phyloP scores from a whole-genome alignment of 2,329 filamentous ascomycete genomes.

The Phaeosphaeriaceae sp. region DNA sequence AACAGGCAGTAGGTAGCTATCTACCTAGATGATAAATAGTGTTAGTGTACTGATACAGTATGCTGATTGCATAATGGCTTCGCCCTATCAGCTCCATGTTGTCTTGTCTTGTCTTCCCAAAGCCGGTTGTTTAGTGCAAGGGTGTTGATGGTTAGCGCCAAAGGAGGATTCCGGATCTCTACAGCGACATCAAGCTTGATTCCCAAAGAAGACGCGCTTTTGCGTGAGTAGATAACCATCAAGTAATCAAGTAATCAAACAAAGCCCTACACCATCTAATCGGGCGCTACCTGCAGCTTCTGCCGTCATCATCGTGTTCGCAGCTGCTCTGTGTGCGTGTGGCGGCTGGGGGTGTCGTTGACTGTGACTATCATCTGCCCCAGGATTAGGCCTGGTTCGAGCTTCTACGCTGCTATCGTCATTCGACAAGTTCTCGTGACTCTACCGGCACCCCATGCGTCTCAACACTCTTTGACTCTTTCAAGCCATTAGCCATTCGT shows the following conservation, averaged over 20 bases:
- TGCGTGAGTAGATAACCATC: conserved; percentile 22
- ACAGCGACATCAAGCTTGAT: conserved; percentile 13
- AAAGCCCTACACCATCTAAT: conserved; percentile 18
- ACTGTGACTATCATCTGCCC: neutral
- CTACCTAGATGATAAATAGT: no score
- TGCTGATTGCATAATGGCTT: neutral
- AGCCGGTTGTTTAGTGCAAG: conserved; percentile 12
- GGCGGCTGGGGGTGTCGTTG: conserved; percentile 21
- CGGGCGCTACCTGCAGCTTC: conserved; percentile 21
- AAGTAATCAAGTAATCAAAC: conserved; percentile 18
- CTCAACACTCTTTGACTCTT: conserved; percentile 32
- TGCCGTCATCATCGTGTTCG: conserved; percentile 11
- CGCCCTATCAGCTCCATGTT: neutral
- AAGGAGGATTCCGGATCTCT: neutral
- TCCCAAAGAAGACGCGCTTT: conserved; percentile 28
- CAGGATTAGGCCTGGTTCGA: no score
- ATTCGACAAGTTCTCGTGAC: conserved; percentile 45
- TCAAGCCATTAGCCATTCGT: conserved; percentile 10
- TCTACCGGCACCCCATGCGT: conserved; percentile 22
- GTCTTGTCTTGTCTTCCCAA: neutral
- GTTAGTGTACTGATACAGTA: no score
- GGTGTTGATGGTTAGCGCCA: neutral
- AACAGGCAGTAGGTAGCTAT: no score
- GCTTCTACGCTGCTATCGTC: conserved; percentile 37
- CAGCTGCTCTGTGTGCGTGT: conserved; percentile 7